phyloP scores from a whole-genome alignment of 2,329 filamentous ascomycete genomes.

The Hypoxylon sp. region DNA sequence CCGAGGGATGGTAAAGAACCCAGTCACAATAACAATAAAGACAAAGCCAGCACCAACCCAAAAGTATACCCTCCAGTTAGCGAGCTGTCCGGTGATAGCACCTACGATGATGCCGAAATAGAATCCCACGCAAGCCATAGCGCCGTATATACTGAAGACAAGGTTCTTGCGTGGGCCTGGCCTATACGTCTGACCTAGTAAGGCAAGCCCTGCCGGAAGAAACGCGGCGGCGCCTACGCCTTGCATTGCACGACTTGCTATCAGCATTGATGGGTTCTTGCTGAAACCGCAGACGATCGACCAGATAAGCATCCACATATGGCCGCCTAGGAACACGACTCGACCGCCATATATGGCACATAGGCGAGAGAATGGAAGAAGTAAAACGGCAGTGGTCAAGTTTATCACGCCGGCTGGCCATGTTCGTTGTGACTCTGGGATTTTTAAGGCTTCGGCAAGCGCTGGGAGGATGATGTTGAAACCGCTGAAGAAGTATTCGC shows the following conservation, averaged over 20 bases:
- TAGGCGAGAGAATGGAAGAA: slow-evolving; percentile 74
- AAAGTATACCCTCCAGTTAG: slow-evolving; percentile 76
- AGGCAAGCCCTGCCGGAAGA: slow-evolving; percentile 75
- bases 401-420: slow-evolving; percentile 76
- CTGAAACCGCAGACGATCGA: slow-evolving; percentile 79
- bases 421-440: slow-evolving; percentile 70
- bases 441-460: slow-evolving; percentile 71
- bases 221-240: slow-evolving; percentile 81
- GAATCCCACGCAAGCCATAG: slow-evolving; percentile 67
- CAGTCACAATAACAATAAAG: slow-evolving; percentile 45
- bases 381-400: slow-evolving; percentile 65
- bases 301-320: slow-evolving; percentile 76
- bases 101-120: slow-evolving; percentile 75
- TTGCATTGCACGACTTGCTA: slow-evolving; percentile 79
- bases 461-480: slow-evolving; percentile 80
- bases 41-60: slow-evolving; percentile 68
- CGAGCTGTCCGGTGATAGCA: slow-evolving; percentile 70
- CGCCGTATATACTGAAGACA: slow-evolving; percentile 70
- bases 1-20: slow-evolving; percentile 50
- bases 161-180: slow-evolving; percentile 78
- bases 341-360: slow-evolving; percentile 75
- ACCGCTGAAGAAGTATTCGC: slow-evolving; percentile 83
- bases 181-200: slow-evolving; percentile 74
- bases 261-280: slow-evolving; percentile 75
- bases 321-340: slow-evolving; percentile 69